Evolutionary conservation across 1,139 yeast species (phyloP), one percentile per base, ranked within the genome.

Genomic region (Saccharomyces pastorianus): DNA sequence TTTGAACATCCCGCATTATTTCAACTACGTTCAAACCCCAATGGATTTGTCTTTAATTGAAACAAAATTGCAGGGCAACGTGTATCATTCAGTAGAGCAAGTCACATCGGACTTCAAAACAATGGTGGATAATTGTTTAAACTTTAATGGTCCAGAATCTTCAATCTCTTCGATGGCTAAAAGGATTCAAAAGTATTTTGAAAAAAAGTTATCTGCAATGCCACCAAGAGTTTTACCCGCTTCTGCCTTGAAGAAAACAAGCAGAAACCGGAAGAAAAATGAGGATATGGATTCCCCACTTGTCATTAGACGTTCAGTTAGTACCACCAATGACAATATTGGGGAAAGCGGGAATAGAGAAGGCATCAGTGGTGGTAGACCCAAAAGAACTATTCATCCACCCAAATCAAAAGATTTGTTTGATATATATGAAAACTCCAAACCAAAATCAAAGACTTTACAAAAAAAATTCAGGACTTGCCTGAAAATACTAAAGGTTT

Each of bases 41-140:
- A 93, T 93, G 97, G 97, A 91, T 71, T 76, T 93, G 51, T 80
- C 90, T 5, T 89, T 97, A 2, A 88, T 93, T 62, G 99, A 93
- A 70, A 81, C 80, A 63, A 93, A 91, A 69, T 73, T 91, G 49
- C 76, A 69, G 51, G 81, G 72, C 9, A 81, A 82, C 65, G 91
- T 90, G 3, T 93, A 91, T 70, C 84, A 78, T 57, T 77, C 80
- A 6, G 83, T 90, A 9, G 77, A 79, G 56, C 84, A 84, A 59
- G 81, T 91, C 52, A 79, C 78, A 31, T 85, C 79, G 20, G 99
- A 95, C 71, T 88, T 93, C 73, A 84, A 88, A 63, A 74, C 88
- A 61, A 88, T 93, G 83, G 91, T 93, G 31, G 71, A 73, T 28
- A 93, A 93, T 73, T 90, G 97, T 72, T 76, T 78, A 52, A 78